Evolutionary conservation across 2,329 filamentous ascomycete genomes (phyloP), one percentile per base, ranked within the genome.

Genomic region (Cryphonectria naterciae): DNA sequence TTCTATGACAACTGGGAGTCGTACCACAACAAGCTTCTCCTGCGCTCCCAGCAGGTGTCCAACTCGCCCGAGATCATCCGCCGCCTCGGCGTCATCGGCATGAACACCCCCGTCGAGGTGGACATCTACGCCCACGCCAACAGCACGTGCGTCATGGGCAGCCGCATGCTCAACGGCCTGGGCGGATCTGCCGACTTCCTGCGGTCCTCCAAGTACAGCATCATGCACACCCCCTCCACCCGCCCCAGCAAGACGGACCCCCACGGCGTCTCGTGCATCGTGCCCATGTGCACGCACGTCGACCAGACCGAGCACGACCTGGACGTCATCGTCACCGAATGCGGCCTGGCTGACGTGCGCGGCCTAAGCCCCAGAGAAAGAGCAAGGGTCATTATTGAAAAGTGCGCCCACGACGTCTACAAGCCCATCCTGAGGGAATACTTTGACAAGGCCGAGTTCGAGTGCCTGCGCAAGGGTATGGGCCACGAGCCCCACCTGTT

Each of bases 91-190:
- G 91, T 94, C 75, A 97, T 97, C 76, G 94, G 93, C 80, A 97
- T 97, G 94, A 97, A 97, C 87, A 97, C 94, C 0, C 94, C 94
- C 32, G 93, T 97, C 63, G 94, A 97, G 83, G 94, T 97, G 22
- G 94, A 97, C 82, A 97, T 97, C 77, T 97, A 97, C 83, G 94
- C 94, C 2, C 94, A 97, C 83, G 94, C 94, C 76, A 97, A 97
- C 88, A 91, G 88, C 73, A 97, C 94, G 68, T 95, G 92, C 78
- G 94, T 97, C 32, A 94, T 96, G 90, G 94, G 94, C 74, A 91
- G 88, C 73, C 91, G 94, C 70, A 96, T 95, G 92, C 87, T 96
- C 72, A 95, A 95, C 84, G 93, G 93, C 15, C 89, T 96, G 8
- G 93, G 93, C 65, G 93, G 93, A 4, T 92, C 89, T 1, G 93